phyloP scores from a whole-genome alignment of 176 grass and related monocot genomes.

The Lolium multiflorum region DNA sequence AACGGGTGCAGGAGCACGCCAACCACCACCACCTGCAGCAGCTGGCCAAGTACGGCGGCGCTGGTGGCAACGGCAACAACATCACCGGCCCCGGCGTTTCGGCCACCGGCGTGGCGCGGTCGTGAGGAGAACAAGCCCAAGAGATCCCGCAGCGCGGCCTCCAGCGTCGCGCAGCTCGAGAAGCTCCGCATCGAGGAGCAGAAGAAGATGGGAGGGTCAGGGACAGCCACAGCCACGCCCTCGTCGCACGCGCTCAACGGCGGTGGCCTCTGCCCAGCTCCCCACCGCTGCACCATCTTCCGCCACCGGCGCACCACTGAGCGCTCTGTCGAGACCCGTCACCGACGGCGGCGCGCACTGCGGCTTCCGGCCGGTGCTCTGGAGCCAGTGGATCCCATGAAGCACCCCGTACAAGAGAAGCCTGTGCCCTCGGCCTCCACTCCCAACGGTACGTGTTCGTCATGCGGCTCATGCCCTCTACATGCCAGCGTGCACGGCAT shows the following conservation, averaged over 20 bases:
- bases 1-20: slow-evolving; percentile 65
- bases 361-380: slow-evolving; percentile 46
- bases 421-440: slow-evolving; percentile 36
- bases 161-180: slow-evolving; percentile 85
- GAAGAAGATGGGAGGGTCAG: slow-evolving; percentile 58
- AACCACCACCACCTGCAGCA: slow-evolving; percentile 24
- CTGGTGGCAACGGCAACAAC: slow-evolving; percentile 24
- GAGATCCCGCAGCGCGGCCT: slow-evolving; percentile 79
- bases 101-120: slow-evolving; percentile 50
- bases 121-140: slow-evolving; percentile 72
- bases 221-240: background rate
- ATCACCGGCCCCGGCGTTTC: background rate
- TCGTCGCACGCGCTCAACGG: slow-evolving; percentile 38
- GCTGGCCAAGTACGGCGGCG: slow-evolving; percentile 50
- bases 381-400: slow-evolving; percentile 49
- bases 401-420: slow-evolving; percentile 44
- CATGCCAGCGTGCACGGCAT: background rate
- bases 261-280: slow-evolving; percentile 39
- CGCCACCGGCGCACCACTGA: slow-evolving; percentile 27
- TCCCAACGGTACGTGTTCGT: slow-evolving; percentile 40
- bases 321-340: slow-evolving; percentile 36
- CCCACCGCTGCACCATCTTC: slow-evolving; percentile 39
- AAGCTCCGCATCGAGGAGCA: slow-evolving; percentile 84
- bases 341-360: slow-evolving; percentile 29
- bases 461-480: background rate